Base-by-base conservation (phyloP, 2,329 filamentous ascomycete species). In the Talaromyces sp. region DNA sequence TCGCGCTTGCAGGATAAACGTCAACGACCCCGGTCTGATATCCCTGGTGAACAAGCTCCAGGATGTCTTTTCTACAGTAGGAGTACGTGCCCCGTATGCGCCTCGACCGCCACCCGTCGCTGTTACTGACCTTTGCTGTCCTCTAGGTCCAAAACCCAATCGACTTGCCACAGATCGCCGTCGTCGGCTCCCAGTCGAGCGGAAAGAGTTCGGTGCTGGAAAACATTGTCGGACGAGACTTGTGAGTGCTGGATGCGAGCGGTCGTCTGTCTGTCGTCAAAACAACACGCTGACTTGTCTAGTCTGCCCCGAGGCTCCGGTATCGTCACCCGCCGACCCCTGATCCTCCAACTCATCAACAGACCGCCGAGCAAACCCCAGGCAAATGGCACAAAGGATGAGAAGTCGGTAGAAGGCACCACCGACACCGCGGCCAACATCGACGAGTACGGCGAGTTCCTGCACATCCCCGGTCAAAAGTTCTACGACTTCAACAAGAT, bases 401-500 rank as follows among this genome's bases (percentile, higher is more conserved):
- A 89, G 53, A 80, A 82, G 63, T 73, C 91, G 68, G 56, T 78
- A 27, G 61, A 85, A 62, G 81, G 82, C 62, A 87, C 85, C 59
- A 86, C 84, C 66, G 95, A 98, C 77, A 89, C 90, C 76, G 89
- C 92, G 68, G 91, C 93, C 71, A 99, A 99, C 77, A 77, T 85
- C 21, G 92, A 98, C 73, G 95, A 99, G 78, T 99, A 96, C 91
- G 95, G 93, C 81, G 95, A 99, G 82, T 99, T 99, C 78, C 83
- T 99, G 65, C 95, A 99, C 77, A 90, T 99, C 65, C 93, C 95
- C 21, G 95, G 93, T 69, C 91, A 98, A 79, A 98, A 98, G 79
- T 98, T 96, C 81, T 87, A 87, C 79, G 95, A 99, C 80, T 99
- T 99, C 81, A 90, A 92, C 82, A 96, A 97, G 83, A 96, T 99